These are phyloP conservation scores for Colletotrichum acutatum DNA, from an alignment of 2,329 filamentous ascomycete species.

Conservation along the genomic window DNA sequence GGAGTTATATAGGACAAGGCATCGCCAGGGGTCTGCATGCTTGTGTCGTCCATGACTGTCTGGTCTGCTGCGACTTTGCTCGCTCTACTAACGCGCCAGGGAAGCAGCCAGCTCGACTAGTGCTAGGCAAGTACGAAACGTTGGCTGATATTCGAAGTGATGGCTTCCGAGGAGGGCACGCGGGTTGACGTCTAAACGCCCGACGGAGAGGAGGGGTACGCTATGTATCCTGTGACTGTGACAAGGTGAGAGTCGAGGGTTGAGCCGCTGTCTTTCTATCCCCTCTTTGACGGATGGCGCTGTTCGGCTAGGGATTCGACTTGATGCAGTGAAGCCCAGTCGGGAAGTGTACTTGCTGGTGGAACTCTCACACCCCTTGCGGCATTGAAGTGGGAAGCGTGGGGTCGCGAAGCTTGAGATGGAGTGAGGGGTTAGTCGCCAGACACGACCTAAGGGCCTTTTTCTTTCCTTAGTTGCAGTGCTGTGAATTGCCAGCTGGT, in stretches of 20 bases:
- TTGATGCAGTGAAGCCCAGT: background rate
- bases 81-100: constrained; percentile 36
- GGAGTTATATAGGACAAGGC: constrained; percentile 62
- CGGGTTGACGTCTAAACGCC: background rate
- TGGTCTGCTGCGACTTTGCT: constrained; percentile 32
- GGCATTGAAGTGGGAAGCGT: background rate
- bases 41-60: constrained; percentile 50
- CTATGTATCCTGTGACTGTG: background rate
- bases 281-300: background rate
- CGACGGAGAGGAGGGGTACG: background rate
- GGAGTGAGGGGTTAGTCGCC: constrained; percentile 6
- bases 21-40: constrained; percentile 59
- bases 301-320: background rate
- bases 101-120: constrained; percentile 30
- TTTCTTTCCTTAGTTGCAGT: background rate
- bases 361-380: constrained; percentile 2
- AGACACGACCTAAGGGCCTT: background rate
- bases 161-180: constrained; percentile 1
- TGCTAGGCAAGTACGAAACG: constrained; percentile 24
- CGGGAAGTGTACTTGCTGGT: constrained; percentile 5
- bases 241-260: constrained; percentile 1
- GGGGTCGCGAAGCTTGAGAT: constrained; percentile 17
- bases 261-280: background rate
- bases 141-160: constrained; percentile 23
- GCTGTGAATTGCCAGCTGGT: constrained; percentile 13